Percentiles rank a stretch among this genome's conserved stretches.
Evolutionary conservation across 805 yeast genomes (phyloP).

Genomic region (Ogataea ganodermae): DNA sequence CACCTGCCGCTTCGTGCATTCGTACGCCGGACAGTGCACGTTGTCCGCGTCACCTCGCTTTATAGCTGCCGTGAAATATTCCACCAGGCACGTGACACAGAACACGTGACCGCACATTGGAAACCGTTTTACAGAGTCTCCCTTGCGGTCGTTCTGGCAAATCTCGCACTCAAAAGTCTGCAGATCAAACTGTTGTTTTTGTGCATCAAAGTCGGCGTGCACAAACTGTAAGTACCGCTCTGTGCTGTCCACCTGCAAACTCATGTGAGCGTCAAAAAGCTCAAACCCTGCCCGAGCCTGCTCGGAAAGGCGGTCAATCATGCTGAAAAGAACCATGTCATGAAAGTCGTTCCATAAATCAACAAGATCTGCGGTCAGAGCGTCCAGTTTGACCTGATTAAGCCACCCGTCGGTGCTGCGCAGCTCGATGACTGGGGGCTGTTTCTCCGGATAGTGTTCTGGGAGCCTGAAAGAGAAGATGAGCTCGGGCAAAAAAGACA

Average conservation of each 20-base stretch:
- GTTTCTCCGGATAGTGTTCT: conserved; percentile 36
- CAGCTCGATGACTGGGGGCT: conserved; percentile 34
- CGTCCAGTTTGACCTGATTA: conserved; percentile 14
- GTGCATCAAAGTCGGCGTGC: conserved; percentile 28
- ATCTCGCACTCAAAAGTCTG: conserved; percentile 55
- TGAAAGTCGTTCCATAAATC: conserved; percentile 38
- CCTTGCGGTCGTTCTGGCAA: conserved; percentile 53
- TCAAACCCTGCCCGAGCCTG: conserved; percentile 22
- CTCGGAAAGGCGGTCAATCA: conserved; percentile 43
- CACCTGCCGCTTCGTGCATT: conserved; percentile 39
- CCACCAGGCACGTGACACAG: conserved; percentile 47
- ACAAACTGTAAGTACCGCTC: conserved; percentile 13
- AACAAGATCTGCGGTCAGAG: conserved; percentile 24
- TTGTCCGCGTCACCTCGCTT: conserved; percentile 49
- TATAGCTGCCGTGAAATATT: conserved; percentile 45
- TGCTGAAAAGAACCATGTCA: conserved; percentile 43
- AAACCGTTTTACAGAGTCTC: conserved; percentile 40
- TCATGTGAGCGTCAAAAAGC: conserved; percentile 10
- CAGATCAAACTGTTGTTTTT: conserved; percentile 33
- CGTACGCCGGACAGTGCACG: conserved; percentile 61
- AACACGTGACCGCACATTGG: conserved; percentile 51
- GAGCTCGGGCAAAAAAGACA: conserved; percentile 35
- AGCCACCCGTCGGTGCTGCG: conserved; percentile 35
- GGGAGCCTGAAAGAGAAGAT: conserved; percentile 36
- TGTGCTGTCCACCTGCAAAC: conserved; percentile 3